Percentiles rank a stretch among this genome's conserved stretches.
Evolutionary conservation across 208 protist genomes (phyloP).

Genomic region (Trypanosoma lewisi): DNA sequence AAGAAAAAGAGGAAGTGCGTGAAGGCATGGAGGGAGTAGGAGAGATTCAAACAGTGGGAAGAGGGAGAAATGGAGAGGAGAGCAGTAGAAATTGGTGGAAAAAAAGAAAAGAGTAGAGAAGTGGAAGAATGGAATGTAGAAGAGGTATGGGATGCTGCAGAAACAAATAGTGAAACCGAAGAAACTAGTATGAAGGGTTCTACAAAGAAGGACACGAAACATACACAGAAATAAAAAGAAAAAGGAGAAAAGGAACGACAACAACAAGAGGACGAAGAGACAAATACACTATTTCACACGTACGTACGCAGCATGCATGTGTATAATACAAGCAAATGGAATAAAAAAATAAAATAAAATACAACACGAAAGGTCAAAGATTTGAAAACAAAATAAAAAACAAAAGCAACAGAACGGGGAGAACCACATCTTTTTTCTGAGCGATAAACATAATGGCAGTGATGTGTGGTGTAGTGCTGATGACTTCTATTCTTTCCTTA

Average conservation of each 20-base stretch:
- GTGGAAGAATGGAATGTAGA: too few species aligned
- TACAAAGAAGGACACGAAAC: too few species aligned
- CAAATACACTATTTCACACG: too few species aligned
- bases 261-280: too few species aligned
- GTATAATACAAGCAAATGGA: not conserved
- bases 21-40: not conserved
- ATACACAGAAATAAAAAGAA: too few species aligned
- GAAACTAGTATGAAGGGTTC: too few species aligned
- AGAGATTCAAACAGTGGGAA: not conserved
- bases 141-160: too few species aligned
- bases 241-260: too few species aligned
- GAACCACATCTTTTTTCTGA: too few species aligned
- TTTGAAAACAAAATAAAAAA: constrained; percentile 8
- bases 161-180: too few species aligned
- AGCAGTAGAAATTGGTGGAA: not conserved
- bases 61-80: not conserved
- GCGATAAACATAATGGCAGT: not conserved
- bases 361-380: not conserved
- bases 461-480: not conserved
- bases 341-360: constrained; percentile 1
- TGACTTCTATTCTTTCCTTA: not conserved
- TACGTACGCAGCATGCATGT: too few species aligned
- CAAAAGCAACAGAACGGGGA: constrained; percentile 2
- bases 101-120: not conserved
- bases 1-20: not conserved